Evolutionary conservation across 2,329 filamentous ascomycete genomes (phyloP).

Genomic region (Curvularia spicifera): DNA sequence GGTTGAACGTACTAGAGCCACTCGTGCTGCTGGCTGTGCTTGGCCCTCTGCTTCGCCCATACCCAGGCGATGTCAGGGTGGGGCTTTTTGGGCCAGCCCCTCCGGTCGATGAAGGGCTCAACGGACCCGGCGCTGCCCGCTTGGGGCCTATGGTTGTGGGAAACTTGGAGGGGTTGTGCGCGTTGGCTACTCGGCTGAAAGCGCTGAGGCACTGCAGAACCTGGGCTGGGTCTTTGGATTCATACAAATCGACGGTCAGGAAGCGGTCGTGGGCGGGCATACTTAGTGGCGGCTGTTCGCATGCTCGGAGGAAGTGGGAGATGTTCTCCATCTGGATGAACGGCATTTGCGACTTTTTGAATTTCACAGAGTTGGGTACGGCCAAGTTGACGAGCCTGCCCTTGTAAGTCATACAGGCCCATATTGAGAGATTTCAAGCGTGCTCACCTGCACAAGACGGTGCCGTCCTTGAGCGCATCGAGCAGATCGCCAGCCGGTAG

Average conservation of each 20-base stretch:
- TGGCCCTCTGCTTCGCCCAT: slow-evolving; percentile 50
- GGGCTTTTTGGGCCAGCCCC: slow-evolving; percentile 31
- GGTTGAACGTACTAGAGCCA: slow-evolving; percentile 56
- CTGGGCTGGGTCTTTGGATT: slow-evolving; percentile 93
- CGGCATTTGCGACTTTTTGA: slow-evolving; percentile 91
- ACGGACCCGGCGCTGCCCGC: slow-evolving; percentile 57
- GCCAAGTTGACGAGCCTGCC: slow-evolving; percentile 80
- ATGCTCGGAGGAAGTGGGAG: slow-evolving; percentile 89
- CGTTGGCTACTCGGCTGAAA: slow-evolving; percentile 86
- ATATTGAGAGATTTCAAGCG: neutral
- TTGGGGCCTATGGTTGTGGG: slow-evolving; percentile 78
- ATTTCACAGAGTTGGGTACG: slow-evolving; percentile 79
- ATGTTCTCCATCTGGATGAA: slow-evolving; percentile 99
- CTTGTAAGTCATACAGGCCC: neutral
- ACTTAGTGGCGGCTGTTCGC: slow-evolving; percentile 82
- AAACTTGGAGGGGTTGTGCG: slow-evolving; percentile 75
- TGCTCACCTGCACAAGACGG: slow-evolving; percentile 85
- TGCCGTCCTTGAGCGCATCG: slow-evolving; percentile 86
- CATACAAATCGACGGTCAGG: slow-evolving; percentile 94
- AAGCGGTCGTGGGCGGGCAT: slow-evolving; percentile 95
- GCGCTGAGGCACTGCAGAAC: slow-evolving; percentile 90
- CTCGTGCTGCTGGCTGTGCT: slow-evolving; percentile 53
- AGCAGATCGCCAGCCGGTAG: slow-evolving; percentile 78
- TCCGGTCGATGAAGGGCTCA: slow-evolving; percentile 47
- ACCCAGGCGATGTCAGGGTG: slow-evolving; percentile 38